A percentile compares a stretch with the other conserved stretches of the same genome.
Evolutionary conservation across 176 grass and related monocot genomes (phyloP).

Genomic region (Pontederia crassipes): DNA sequence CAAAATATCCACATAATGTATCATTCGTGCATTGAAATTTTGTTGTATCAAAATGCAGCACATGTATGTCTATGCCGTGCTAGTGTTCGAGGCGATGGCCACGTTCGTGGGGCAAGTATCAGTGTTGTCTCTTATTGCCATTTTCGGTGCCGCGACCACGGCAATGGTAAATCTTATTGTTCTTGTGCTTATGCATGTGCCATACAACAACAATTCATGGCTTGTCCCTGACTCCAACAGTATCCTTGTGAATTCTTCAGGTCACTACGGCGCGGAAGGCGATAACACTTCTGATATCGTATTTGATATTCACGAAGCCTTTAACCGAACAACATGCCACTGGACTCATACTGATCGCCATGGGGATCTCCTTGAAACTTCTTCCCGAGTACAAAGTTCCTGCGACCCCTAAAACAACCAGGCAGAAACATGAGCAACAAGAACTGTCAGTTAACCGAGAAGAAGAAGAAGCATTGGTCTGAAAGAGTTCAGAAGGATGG

Average conservation of each 20-base stretch:
- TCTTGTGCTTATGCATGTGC: neutral
- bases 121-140: conserved; percentile 78
- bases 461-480: too few species aligned
- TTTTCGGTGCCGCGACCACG: conserved; percentile 73
- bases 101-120: conserved; percentile 91
- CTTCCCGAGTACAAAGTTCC: conserved; percentile 55
- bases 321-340: conserved; percentile 71
- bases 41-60: conserved; percentile 35
- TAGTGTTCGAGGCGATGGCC: conserved; percentile 90
- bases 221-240: neutral
- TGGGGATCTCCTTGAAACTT: conserved; percentile 82
- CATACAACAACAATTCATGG: neutral
- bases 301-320: conserved; percentile 92
- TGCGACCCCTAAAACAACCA: too few species aligned
- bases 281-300: conserved; percentile 77
- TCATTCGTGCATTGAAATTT: neutral
- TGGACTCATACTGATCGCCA: conserved; percentile 61
- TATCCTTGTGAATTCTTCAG: conserved; percentile 13
- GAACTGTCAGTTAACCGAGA: too few species aligned
- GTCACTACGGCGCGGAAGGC: conserved; percentile 79
- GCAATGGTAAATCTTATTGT: conserved; percentile 40
- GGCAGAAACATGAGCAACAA: too few species aligned
- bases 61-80: conserved; percentile 73
- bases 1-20: neutral
- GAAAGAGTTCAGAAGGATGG: too few species aligned